Base-by-base conservation (phyloP, 805 yeast genomes). In the Candida glaebosa region DNA sequence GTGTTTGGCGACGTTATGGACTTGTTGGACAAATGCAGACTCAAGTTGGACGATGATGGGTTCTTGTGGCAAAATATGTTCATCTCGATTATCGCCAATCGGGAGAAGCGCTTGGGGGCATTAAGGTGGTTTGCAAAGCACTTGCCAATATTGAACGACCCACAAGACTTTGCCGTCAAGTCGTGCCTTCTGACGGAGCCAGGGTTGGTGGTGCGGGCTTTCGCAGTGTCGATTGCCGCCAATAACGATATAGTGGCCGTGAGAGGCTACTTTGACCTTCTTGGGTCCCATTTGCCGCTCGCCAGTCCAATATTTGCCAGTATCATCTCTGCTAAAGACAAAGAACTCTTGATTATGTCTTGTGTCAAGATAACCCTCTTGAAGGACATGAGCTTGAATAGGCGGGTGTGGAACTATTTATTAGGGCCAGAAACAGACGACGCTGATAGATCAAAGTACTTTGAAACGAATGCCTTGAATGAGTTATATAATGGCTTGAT, bases 401-500 rank as follows among this genome's bases (percentile, higher is more conserved):
- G 99, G 61, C 75, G 99, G 52, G 71, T 93, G 16, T 90, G 98
- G 96, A 82, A 76, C 44, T 93, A 96, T 95, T 65, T 93, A 5
- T 61, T 91, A 20, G 97, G 98, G 0, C 93, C 96, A 1, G 88
- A 82, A 14, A 39, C 36, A 2, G 58, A 56, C 2, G 25, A 19
- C 5, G 44, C 61, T 18, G 46, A 67, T 5, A 60, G 81, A 42
- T 58, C 75, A 4, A 71, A 71, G 24, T 90, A 83, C 55, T 89
- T 90, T 58, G 54, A 67, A n/a, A 55, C 52, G 5, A 71, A 73
- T 53, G 96, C 88, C 0, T 58, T 75, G 26, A 57, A 68, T 1
- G 57, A 71, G 2, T 60, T 90, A 6, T 53, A 71, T 0, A 51
- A 61, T 2, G 88, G 89, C 0, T 57, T 93, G 9, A 58, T 77